Evolutionary conservation across 306 rosid genomes (phyloP).

Genomic region (Pyrus betulifolia): DNA sequence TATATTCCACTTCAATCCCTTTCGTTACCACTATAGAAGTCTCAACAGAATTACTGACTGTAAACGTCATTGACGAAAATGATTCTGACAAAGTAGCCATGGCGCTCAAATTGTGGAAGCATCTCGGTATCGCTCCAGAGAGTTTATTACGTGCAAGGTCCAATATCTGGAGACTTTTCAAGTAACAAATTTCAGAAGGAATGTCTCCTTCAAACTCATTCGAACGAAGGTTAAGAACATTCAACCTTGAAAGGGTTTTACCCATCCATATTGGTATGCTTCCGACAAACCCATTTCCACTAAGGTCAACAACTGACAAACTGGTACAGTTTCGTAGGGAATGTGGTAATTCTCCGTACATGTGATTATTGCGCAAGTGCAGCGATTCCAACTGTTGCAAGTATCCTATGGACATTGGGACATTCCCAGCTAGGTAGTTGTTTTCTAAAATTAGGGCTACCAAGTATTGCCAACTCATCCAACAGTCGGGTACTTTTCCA

Average conservation of each 20-base stretch:
- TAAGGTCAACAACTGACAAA: too few relatives aligned
- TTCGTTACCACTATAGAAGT: background rate
- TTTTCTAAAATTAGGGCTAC: background rate
- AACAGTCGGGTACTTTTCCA: too few relatives aligned
- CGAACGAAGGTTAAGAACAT: constrained; percentile 2
- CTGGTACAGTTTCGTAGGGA: too few relatives aligned
- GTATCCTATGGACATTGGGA: constrained; percentile 31
- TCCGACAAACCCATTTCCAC: background rate
- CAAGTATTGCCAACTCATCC: too few relatives aligned
- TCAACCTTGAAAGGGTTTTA: background rate
- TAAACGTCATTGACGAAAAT: too few relatives aligned
- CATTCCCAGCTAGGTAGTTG: constrained; percentile 24
- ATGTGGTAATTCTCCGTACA: too few relatives aligned
- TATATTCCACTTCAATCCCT: background rate
- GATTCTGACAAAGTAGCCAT: background rate
- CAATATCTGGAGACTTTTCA: constrained; percentile 1
- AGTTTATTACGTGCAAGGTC: constrained; percentile 10
- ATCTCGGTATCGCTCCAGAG: constrained; percentile 11
- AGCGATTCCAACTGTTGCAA: background rate
- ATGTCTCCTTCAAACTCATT: constrained; percentile 6
- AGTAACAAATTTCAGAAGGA: background rate
- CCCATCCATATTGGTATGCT: constrained; percentile 5
- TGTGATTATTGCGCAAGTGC: background rate
- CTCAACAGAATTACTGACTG: too few relatives aligned
- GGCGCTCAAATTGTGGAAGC: background rate